These are phyloP conservation scores for Phyllosticta citriasiana DNA, from an alignment of 2,329 filamentous ascomycete species.

Conservation along the genomic window DNA sequence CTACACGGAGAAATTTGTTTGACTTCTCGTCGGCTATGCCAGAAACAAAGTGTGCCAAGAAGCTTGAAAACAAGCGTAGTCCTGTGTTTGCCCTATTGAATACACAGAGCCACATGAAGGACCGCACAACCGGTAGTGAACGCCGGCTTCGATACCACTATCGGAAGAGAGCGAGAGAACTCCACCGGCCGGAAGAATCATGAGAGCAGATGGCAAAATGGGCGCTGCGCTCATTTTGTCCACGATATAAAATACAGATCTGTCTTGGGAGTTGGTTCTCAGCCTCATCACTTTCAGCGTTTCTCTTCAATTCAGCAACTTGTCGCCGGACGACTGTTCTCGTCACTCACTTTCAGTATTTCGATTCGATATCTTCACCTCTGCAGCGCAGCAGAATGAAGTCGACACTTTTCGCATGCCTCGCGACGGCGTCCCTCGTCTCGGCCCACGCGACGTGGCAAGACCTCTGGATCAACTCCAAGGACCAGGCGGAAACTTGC, in stretches of 20 bases:
- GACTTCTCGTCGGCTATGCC: not conserved
- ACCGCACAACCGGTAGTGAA: not conserved
- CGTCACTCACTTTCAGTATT: not conserved
- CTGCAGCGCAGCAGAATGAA: conserved; percentile 3
- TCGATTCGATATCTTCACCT: not conserved
- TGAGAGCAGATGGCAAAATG: not conserved
- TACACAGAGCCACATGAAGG: conserved; percentile 4
- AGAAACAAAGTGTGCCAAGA: not conserved
- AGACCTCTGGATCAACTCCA: conserved; percentile 26
- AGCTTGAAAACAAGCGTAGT: conserved; percentile 1
- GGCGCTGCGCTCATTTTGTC: not conserved
- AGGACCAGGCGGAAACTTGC: conserved; percentile 29
- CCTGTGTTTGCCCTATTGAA: not conserved
- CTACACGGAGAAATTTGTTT: not conserved
- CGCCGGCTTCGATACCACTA: not conserved
- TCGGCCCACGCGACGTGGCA: conserved; percentile 31
- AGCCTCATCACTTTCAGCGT: conserved; percentile 2
- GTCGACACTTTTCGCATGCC: conserved; percentile 16
- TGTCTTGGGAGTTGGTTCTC: not conserved
- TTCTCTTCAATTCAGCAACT: not conserved
- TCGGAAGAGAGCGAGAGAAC: not conserved
- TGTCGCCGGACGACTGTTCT: conserved; percentile 7
- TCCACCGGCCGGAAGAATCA: not conserved
- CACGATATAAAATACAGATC: not conserved
- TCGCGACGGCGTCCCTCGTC: conserved; percentile 24